Base-by-base conservation (phyloP, 371 early-diverging fungal species). In the Blakeslea trispora region DNA sequence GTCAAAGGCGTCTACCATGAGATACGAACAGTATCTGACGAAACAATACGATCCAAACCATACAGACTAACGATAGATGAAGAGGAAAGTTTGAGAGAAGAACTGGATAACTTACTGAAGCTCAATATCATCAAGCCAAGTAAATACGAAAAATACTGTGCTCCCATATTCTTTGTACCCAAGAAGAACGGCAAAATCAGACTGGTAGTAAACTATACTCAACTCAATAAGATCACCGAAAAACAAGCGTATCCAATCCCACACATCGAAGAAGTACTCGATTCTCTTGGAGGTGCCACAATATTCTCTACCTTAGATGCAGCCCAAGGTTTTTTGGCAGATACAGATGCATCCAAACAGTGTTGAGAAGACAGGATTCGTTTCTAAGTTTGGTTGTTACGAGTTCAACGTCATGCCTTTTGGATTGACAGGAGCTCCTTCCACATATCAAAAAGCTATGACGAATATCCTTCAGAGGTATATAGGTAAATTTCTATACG, bases 331-430 rank as follows among this genome's bases (percentile, higher is more conserved):
- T 84, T n/a, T 71, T 50, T 59, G 72, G 53, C 78, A 73, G 31
- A 45, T 85, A 0, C 49, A 50, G 13, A 47, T 81, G 18, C 13
- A 23, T 3, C 19, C 28, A 9, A 53, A 55, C 0, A 65, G 74
- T 39, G 51, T 62, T 5, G 44, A 60, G 11, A 79, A 84, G 22
- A 84, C 85, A 0, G 81, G 84, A 2, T 84, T 87, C 63, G 48
- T 68, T 0, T 75, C 81, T 0, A 46, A 64, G 3, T 62, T 50
- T 18, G 81, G 82, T 0, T 57, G 59, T 0, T 87, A 57, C 55
- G 69, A 81, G 43, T 82, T 60, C 49, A n/a, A 52, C 6, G 78
- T 79, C 0, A 74, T 85, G 75, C 79, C 85, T 0, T 81, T 85
- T 62, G 81, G 79, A 0, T 56, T 79, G 17, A 58, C 50, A 0